These are phyloP conservation scores for Lactarius sanguifluus DNA, from an alignment of 768 basidiomycete genomes.

Conservation along the genomic window DNA sequence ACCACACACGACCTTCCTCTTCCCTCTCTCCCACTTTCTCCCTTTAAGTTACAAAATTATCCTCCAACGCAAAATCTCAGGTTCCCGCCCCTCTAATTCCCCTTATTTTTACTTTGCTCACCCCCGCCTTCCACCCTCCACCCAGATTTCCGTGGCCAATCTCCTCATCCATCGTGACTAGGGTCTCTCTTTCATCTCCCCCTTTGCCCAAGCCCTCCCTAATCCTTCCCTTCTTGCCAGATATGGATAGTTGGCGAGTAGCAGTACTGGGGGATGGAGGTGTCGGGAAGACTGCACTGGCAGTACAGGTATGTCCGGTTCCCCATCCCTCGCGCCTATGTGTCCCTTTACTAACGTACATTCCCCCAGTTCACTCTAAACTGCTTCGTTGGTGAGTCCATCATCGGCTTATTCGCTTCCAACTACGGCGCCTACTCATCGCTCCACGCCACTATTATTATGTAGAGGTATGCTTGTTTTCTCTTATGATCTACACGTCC, in stretches of 20 bases:
- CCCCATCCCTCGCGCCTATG: constrained; percentile 1
- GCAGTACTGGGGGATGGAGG: constrained; percentile 96
- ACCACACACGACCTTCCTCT: constrained; percentile 29
- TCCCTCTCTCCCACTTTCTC: constrained; percentile 15
- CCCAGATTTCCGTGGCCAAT: constrained; percentile 23
- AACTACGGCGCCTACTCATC: constrained; percentile 21
- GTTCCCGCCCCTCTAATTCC: constrained; percentile 18
- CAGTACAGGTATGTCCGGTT: constrained; percentile 78
- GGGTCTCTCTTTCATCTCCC: constrained; percentile 12
- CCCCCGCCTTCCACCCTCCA: constrained; percentile 8
- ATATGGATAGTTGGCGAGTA: constrained; percentile 94
- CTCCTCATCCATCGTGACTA: constrained; percentile 25
- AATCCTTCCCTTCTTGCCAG: constrained; percentile 32
- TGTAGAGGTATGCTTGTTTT: constrained; percentile 51
- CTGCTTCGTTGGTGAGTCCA: constrained; percentile 86
- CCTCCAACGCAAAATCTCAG: constrained; percentile 15
- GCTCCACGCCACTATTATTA: constrained; percentile 26
- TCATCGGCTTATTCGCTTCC: constrained; percentile 1
- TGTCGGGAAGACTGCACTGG: constrained; percentile 95
- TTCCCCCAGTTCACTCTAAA: constrained; percentile 81
- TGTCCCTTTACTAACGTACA: constrained; percentile 16
- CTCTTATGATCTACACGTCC: constrained; percentile 22
- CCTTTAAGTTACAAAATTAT: constrained; percentile 22
- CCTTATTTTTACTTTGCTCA: constrained; percentile 17
- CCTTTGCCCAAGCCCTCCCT: constrained; percentile 6